A percentile compares a stretch with the other conserved stretches of the same genome.
These are phyloP conservation scores for Lathyrus tuberosus DNA, from an alignment of 306 rosid genomes.

Conservation along the genomic window DNA sequence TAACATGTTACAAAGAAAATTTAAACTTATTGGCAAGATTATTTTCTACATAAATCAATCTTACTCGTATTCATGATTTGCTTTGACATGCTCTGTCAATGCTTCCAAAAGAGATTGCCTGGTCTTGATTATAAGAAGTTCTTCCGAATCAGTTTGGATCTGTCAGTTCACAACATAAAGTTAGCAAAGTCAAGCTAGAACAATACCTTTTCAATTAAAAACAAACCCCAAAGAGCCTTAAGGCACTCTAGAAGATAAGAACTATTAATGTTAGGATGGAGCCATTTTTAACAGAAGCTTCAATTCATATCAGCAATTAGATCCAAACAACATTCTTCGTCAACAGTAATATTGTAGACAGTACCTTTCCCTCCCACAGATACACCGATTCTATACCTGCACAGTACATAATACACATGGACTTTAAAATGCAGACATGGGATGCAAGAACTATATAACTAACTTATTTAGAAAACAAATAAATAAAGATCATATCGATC, in stretches of 20 bases:
- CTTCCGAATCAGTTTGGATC: slow-evolving; percentile 86
- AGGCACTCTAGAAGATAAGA: neutral
- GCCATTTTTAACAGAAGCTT: neutral
- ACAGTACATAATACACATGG: slow-evolving; percentile 32
- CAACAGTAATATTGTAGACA: slow-evolving; percentile 21
- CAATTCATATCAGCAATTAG: slow-evolving; percentile 7
- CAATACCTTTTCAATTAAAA: slow-evolving; percentile 7
- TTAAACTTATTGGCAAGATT: slow-evolving; percentile 16
- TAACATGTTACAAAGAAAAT: neutral
- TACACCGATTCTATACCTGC: slow-evolving; percentile 87
- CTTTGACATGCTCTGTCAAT: slow-evolving; percentile 76
- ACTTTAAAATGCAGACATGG: neutral
- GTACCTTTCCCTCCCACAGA: slow-evolving; percentile 94
- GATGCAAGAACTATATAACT: slow-evolving; percentile 17
- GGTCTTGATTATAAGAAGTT: slow-evolving; percentile 85
- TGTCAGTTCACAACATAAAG: slow-evolving; percentile 42
- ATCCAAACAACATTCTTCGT: slow-evolving; percentile 9
- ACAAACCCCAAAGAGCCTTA: neutral
- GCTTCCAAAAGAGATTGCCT: slow-evolving; percentile 90
- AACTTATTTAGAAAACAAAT: slow-evolving; percentile 29
- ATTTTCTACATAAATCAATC: slow-evolving; percentile 33
- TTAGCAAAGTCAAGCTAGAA: slow-evolving; percentile 27
- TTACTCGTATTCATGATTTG: slow-evolving; percentile 88
- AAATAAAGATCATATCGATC: slow-evolving; percentile 19
- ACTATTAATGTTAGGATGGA: neutral